Evolutionary conservation across 371 early-diverging fungal species (phyloP).

Genomic region (Rhizopus microsporus): DNA sequence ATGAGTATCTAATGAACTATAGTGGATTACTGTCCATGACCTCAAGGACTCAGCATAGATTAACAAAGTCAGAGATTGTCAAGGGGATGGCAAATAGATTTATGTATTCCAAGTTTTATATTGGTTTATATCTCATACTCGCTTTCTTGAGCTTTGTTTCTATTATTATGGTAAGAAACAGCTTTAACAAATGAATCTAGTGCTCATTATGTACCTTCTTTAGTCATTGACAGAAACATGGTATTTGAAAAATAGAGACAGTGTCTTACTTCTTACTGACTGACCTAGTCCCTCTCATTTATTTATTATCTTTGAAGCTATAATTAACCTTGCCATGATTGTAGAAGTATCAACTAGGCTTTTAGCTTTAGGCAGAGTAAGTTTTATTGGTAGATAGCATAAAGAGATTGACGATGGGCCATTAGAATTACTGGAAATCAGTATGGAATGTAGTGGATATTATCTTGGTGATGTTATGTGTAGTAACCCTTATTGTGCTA

Average conservation of each 20-base stretch:
- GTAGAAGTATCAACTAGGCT: constrained; percentile 70
- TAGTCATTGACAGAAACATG: constrained; percentile 49
- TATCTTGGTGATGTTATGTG: constrained; percentile 65
- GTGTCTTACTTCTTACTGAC: neutral
- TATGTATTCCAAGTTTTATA: constrained; percentile 75
- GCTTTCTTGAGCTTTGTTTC: constrained; percentile 65
- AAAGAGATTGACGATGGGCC: neutral
- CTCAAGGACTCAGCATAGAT: constrained; percentile 52
- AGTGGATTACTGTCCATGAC: neutral
- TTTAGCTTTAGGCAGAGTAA: constrained; percentile 71
- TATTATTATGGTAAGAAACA: constrained; percentile 57
- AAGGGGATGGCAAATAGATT: constrained; percentile 78
- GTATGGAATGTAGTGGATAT: constrained; percentile 77
- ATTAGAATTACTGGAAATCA: constrained; percentile 72
- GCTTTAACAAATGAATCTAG: neutral
- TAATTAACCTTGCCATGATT: constrained; percentile 78
- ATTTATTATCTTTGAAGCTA: constrained; percentile 64
- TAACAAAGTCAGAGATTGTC: constrained; percentile 65
- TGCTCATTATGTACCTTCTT: neutral
- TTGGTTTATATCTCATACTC: constrained; percentile 68
- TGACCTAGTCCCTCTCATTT: constrained; percentile 43
- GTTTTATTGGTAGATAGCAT: neutral
- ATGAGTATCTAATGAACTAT: no score
- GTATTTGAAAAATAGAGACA: constrained; percentile 19
- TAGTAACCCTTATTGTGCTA: constrained; percentile 67